These are phyloP conservation scores for Phytophthora europaea DNA, from an alignment of 352 stramenopile genomes.

Conservation along the genomic window DNA sequence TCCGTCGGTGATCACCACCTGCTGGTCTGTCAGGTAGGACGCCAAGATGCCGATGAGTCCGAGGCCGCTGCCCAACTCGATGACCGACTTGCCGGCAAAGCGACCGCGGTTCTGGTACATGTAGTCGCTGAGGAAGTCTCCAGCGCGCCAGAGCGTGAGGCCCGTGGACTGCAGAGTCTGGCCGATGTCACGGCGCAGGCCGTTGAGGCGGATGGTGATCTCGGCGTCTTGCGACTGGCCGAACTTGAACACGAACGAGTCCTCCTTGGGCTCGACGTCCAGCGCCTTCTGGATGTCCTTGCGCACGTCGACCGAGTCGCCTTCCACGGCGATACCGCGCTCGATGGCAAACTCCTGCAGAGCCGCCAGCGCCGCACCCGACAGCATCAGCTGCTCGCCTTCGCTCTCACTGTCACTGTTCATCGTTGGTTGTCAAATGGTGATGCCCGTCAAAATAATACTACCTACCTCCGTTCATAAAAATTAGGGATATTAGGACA, in stretches of 20 bases:
- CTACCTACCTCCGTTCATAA: no score
- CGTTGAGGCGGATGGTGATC: constrained; percentile 64
- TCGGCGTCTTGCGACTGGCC: constrained; percentile 40
- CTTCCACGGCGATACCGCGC: constrained; percentile 56
- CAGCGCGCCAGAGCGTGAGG: constrained; percentile 69
- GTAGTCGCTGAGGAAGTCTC: constrained; percentile 68
- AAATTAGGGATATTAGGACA: no score
- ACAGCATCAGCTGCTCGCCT: constrained; percentile 55
- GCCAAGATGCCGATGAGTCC: constrained; percentile 69
- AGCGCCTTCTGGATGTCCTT: constrained; percentile 67
- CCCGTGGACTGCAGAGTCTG: constrained; percentile 73
- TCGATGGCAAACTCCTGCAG: constrained; percentile 70
- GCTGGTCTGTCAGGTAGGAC: constrained; percentile 60
- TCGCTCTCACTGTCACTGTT: constrained; percentile 51
- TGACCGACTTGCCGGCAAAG: constrained; percentile 48
- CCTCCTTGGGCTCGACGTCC: constrained; percentile 70
- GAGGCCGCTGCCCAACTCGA: constrained; percentile 69
- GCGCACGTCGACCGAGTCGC: constrained; percentile 50
- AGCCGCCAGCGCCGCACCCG: constrained; percentile 48
- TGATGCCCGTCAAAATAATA: no score
- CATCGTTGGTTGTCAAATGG: constrained; percentile 24
- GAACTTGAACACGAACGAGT: constrained; percentile 68
- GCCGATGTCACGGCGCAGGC: constrained; percentile 65
- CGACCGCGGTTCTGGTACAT: constrained; percentile 57
- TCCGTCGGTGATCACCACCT: constrained; percentile 68